phyloP scores from a whole-genome alignment of 1,284 basidiomycete genomes.

The Marasmius sp. region DNA sequence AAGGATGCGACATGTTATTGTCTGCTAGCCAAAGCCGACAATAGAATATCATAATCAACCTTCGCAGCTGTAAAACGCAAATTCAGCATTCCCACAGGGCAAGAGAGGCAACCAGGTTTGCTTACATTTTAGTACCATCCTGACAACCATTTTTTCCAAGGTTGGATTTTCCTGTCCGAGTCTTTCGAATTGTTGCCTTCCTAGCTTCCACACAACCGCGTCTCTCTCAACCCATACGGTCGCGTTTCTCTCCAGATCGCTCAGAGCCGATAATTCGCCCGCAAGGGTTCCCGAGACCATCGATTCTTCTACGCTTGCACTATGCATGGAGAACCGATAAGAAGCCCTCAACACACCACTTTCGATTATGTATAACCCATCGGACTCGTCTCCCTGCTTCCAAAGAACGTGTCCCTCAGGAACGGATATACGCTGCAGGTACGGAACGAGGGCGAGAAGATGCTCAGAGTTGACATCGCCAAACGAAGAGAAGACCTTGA shows the following conservation, averaged over 20 bases:
- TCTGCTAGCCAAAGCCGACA: constrained; percentile 45
- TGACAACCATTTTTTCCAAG: constrained; percentile 66
- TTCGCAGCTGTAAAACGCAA: constrained; percentile 58
- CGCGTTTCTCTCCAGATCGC: constrained; percentile 79
- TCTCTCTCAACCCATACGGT: constrained; percentile 81
- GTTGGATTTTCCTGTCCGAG: constrained; percentile 69
- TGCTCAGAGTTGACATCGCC: constrained; percentile 47
- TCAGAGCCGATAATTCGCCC: constrained; percentile 84
- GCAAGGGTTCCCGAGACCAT: constrained; percentile 93
- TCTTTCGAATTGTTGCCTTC: constrained; percentile 49
- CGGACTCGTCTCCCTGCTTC: constrained; percentile 71
- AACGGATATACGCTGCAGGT: constrained; percentile 67
- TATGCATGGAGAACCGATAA: constrained; percentile 74
- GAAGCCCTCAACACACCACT: constrained; percentile 80
- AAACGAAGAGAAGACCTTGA: constrained; percentile 77
- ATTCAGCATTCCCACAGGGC: background rate
- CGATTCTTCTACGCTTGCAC: constrained; percentile 72
- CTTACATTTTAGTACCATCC: constrained; percentile 79
- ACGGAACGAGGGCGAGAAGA: constrained; percentile 63
- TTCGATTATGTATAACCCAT: constrained; percentile 87
- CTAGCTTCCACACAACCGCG: constrained; percentile 80
- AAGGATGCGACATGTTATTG: background rate
- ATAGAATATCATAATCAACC: constrained; percentile 74
- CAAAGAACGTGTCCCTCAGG: constrained; percentile 71
- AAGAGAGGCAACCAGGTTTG: constrained; percentile 13